Percentiles rank a stretch among this genome's conserved stretches.
Conservation (phyloP, 495 filamentous ascomycete species). For the Talaromyces borbonicus region DNA sequence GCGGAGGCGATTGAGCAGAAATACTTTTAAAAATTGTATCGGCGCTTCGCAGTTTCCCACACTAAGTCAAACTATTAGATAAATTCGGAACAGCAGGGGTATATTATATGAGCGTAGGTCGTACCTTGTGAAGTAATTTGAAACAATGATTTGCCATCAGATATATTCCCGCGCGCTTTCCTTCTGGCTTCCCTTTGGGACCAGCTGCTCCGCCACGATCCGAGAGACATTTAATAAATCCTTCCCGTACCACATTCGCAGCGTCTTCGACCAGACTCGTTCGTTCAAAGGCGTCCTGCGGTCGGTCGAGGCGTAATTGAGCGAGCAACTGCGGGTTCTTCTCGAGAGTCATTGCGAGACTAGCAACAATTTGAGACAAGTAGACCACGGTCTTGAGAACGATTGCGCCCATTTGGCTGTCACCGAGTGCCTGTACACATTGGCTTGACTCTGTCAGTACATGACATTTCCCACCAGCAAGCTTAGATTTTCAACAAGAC, state of each 20-base stretch:
- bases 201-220: conserved; percentile 60
- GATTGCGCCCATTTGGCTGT: conserved; percentile 66
- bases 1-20: conserved; percentile 66
- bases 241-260: conserved; percentile 77
- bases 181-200: conserved; percentile 49
- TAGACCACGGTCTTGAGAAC: conserved; percentile 69
- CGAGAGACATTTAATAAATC: conserved; percentile 82
- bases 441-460: conserved; percentile 33
- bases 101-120: conserved; percentile 1
- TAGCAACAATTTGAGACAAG: conserved; percentile 64
- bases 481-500: not conserved
- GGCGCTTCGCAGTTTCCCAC: conserved; percentile 51
- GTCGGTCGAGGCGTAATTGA: conserved; percentile 40
- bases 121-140: conserved; percentile 76
- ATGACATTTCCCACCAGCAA: not conserved
- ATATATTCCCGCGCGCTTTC: conserved; percentile 82
- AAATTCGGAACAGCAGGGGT: not conserved
- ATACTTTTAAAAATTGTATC: conserved; percentile 88
- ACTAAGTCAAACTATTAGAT: conserved; percentile 20
- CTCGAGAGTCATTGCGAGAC: conserved; percentile 71
- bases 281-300: conserved; percentile 41
- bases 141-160: conserved; percentile 83
- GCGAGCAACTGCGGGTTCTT: conserved; percentile 59
- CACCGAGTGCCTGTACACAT: conserved; percentile 68
- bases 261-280: conserved; percentile 76